phyloP scores from a whole-genome alignment of 768 basidiomycete species.

The Serpula lacrymans region DNA sequence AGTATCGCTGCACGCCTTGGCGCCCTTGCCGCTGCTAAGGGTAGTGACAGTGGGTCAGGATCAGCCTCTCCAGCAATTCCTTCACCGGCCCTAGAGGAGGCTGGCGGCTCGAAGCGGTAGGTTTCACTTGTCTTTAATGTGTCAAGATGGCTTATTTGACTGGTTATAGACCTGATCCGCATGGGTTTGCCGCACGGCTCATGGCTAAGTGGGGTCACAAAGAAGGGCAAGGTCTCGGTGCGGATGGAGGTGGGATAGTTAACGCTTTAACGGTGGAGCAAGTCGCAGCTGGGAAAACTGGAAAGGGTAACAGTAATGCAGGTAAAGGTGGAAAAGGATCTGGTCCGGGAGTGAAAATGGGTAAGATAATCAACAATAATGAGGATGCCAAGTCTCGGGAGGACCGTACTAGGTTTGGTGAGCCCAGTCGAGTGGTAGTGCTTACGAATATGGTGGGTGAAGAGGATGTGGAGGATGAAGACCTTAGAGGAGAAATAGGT shows the following conservation, averaged over 20 bases:
- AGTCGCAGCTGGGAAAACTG: constrained; percentile 33
- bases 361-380: constrained; percentile 87
- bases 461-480: constrained; percentile 83
- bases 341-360: constrained; percentile 65
- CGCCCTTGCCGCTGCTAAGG: constrained; percentile 42
- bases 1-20: constrained; percentile 76
- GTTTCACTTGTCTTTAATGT: neutral
- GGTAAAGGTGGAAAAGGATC: constrained; percentile 37
- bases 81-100: constrained; percentile 29
- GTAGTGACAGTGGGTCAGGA: constrained; percentile 23
- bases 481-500: constrained; percentile 87
- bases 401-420: constrained; percentile 80
- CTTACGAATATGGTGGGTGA: constrained; percentile 86
- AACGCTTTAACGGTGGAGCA: constrained; percentile 86
- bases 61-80: constrained; percentile 23
- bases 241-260: constrained; percentile 79
- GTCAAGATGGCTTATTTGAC: constrained; percentile 1
- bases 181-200: constrained; percentile 76
- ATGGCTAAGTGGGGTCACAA: constrained; percentile 98
- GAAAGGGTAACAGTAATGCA: constrained; percentile 30
- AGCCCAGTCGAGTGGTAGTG: constrained; percentile 85
- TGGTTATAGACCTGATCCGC: constrained; percentile 52
- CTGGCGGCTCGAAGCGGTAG: constrained; percentile 19
- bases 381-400: constrained; percentile 77
- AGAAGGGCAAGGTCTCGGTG: constrained; percentile 90